Evolutionary conservation across 441 rosid genomes (phyloP).

Genomic region (Pelargonium fulgidum): DNA sequence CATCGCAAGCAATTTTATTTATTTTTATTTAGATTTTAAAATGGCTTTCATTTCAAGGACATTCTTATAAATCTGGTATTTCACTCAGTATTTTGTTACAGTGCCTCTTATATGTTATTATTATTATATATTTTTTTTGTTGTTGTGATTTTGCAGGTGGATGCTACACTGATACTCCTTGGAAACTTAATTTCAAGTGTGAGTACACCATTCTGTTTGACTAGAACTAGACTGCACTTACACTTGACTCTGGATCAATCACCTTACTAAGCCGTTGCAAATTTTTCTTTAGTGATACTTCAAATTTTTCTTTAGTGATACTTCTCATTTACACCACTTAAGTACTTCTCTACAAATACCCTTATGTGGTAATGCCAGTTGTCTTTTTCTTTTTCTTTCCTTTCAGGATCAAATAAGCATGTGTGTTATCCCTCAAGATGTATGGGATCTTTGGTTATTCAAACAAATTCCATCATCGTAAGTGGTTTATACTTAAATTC

Average conservation of each 20-base stretch:
- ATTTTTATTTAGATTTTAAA: neutral
- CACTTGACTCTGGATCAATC: neutral
- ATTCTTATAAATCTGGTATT: neutral
- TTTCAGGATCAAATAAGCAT: conserved; percentile 49
- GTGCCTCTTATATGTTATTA: neutral
- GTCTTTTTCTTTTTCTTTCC: conserved; percentile 19
- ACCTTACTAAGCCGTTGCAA: conserved; percentile 16
- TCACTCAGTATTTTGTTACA: conserved; percentile 12
- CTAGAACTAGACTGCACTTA: neutral
- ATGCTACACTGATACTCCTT: conserved; percentile 70
- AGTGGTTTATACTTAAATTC: conserved; percentile 30
- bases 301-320: neutral
- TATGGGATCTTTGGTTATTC: conserved; percentile 82
- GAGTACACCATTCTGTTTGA: conserved; percentile 28
- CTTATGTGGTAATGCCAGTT: conserved; percentile 10
- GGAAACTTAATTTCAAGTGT: conserved; percentile 66
- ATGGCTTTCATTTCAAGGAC: neutral
- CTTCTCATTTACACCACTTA: neutral
- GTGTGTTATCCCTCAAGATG: conserved; percentile 69
- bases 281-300: neutral
- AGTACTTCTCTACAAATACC: conserved; percentile 7
- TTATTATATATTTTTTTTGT: conserved; percentile 17
- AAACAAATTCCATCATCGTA: conserved; percentile 69
- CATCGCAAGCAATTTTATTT: neutral
- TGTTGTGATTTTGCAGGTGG: conserved; percentile 53